Percentiles rank a stretch among this genome's conserved stretches.
phyloP scores from a whole-genome alignment of 768 basidiomycete species.

The Cyclocybe aegerita region DNA sequence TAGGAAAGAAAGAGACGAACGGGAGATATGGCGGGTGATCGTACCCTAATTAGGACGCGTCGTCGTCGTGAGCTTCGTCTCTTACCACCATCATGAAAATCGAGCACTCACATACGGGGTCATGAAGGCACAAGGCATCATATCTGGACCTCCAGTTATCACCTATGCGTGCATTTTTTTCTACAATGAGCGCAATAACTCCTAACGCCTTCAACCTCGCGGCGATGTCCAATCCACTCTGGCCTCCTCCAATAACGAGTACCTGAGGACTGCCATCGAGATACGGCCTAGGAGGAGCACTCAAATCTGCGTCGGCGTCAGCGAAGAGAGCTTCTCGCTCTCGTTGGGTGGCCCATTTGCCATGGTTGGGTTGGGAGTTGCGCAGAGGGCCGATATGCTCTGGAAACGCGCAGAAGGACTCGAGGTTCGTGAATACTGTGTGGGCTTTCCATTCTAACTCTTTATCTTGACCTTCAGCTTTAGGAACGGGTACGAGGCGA shows the following conservation, averaged over 20 bases:
- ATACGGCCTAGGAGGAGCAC: too few species aligned
- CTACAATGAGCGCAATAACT: conserved; percentile 50
- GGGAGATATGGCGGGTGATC: conserved; percentile 57
- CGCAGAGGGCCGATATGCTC: conserved; percentile 43
- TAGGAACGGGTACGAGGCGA: conserved; percentile 46
- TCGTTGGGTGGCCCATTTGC: conserved; percentile 47
- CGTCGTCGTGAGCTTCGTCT: neutral
- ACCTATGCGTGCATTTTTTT: conserved; percentile 49
- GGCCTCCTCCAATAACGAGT: conserved; percentile 54
- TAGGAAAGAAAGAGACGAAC: conserved; percentile 25
- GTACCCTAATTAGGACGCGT: conserved; percentile 32
- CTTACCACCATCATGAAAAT: neutral
- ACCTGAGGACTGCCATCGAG: conserved; percentile 38
- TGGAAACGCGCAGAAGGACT: conserved; percentile 41
- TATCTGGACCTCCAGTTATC: conserved; percentile 65
- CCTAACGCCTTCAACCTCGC: conserved; percentile 55
- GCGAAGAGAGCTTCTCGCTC: conserved; percentile 40
- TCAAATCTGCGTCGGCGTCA: conserved; percentile 25
- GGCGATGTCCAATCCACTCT: conserved; percentile 55
- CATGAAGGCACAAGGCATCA: conserved; percentile 55
- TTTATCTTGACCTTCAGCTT: conserved; percentile 13
- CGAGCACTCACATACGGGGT: conserved; percentile 40
- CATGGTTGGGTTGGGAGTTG: conserved; percentile 39
- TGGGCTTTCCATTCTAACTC: conserved; percentile 49
- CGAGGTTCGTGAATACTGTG: conserved; percentile 51